phyloP scores from a whole-genome alignment of 768 basidiomycete species.

The Rhizopogon salebrosus region DNA sequence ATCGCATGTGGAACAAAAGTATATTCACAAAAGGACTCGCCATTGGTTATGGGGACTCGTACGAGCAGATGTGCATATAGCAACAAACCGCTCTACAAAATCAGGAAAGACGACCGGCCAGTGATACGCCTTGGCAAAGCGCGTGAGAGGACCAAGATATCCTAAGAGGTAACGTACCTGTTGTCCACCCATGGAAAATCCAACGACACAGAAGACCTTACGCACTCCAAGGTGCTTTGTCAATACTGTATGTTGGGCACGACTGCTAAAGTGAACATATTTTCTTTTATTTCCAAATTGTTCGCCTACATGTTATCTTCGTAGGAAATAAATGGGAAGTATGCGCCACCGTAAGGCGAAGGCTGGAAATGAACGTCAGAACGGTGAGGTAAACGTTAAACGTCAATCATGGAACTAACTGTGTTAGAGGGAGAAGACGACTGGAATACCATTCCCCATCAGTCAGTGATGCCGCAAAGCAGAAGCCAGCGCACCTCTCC shows the following conservation, averaged over 20 bases:
- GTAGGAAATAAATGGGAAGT: conserved; percentile 52
- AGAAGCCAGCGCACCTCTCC: conserved; percentile 40
- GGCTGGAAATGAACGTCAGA: conserved; percentile 29
- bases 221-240: conserved; percentile 40
- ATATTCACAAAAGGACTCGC: conserved; percentile 19
- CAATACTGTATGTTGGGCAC: conserved; percentile 50
- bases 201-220: conserved; percentile 41
- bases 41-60: conserved; percentile 54
- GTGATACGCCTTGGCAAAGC: conserved; percentile 40
- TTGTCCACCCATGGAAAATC: conserved; percentile 59
- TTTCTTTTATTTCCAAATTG: background rate
- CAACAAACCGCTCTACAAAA: conserved; percentile 40
- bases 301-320: conserved; percentile 51
- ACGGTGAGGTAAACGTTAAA: background rate
- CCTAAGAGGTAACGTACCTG: conserved; percentile 23
- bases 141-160: conserved; percentile 12
- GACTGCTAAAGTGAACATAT: conserved; percentile 25
- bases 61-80: conserved; percentile 50
- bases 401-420: conserved; percentile 24
- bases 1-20: background rate
- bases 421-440: conserved; percentile 62
- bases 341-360: conserved; percentile 50
- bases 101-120: conserved; percentile 58
- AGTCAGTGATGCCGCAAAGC: background rate
- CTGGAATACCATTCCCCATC: conserved; percentile 19